phyloP scores from a whole-genome alignment of 306 rosid species.

The Leucaena leucocephala region DNA sequence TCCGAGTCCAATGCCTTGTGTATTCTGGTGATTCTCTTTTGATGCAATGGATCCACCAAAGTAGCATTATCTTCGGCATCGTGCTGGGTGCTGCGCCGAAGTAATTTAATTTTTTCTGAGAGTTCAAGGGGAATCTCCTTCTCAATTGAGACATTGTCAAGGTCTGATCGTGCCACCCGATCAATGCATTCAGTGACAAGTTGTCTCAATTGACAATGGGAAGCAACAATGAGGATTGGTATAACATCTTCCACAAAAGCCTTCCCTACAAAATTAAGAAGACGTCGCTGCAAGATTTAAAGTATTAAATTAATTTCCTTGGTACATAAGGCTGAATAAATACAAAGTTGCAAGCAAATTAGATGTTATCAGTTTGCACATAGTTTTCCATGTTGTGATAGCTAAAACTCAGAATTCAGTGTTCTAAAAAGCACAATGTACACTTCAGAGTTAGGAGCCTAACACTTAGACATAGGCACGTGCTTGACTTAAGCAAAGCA shows the following conservation, averaged over 20 bases:
- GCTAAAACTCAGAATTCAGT: slow-evolving; percentile 11
- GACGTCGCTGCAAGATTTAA: slow-evolving; percentile 73
- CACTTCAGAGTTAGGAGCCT: neutral
- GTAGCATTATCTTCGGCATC: slow-evolving; percentile 44
- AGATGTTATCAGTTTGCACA: slow-evolving; percentile 14
- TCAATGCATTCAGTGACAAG: slow-evolving; percentile 67
- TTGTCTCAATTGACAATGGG: slow-evolving; percentile 69
- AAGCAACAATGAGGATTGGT: slow-evolving; percentile 69
- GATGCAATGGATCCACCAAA: slow-evolving; percentile 46
- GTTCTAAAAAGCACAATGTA: neutral
- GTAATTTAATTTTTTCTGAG: slow-evolving; percentile 48
- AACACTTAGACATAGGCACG: neutral
- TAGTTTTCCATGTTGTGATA: slow-evolving; percentile 17
- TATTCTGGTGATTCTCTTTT: slow-evolving; percentile 73
- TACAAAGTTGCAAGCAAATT: slow-evolving; percentile 26
- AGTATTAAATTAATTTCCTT: slow-evolving; percentile 26
- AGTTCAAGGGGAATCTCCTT: slow-evolving; percentile 77
- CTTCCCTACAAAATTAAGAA: slow-evolving; percentile 79
- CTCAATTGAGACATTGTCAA: slow-evolving; percentile 63
- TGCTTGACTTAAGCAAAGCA: neutral
- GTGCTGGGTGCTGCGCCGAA: slow-evolving; percentile 45
- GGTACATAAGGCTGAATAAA: slow-evolving; percentile 6
- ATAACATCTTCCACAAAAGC: slow-evolving; percentile 83
- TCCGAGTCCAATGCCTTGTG: slow-evolving; percentile 83
- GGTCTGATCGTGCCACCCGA: slow-evolving; percentile 72